Evolutionary conservation across 768 basidiomycete species (phyloP).

Genomic region (Russula griseocarnosa): DNA sequence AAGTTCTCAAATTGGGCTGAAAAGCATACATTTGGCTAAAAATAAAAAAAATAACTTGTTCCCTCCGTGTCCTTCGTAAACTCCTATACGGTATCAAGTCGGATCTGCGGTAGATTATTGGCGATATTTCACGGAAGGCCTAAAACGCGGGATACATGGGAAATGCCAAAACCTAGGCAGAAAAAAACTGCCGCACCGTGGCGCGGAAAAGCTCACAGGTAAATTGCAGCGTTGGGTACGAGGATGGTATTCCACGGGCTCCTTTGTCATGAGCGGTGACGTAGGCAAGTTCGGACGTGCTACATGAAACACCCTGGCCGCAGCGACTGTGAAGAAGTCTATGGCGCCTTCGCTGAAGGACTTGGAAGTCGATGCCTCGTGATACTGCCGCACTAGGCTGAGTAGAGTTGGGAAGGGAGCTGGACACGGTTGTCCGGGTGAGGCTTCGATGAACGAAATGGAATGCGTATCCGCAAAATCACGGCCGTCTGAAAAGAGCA

Average conservation of each 20-base stretch:
- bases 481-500: not conserved
- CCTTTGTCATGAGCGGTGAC: not conserved
- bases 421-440: not conserved
- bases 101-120: not conserved
- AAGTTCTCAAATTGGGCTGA: not conserved
- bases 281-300: not conserved
- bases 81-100: not conserved
- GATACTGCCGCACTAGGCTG: constrained; percentile 5
- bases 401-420: constrained; percentile 14
- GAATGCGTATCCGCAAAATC: constrained; percentile 9
- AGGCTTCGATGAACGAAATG: constrained; percentile 16
- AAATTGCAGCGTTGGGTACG: not conserved
- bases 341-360: constrained; percentile 13
- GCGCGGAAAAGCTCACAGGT: not conserved
- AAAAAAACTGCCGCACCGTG: not conserved
- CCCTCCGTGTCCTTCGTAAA: not conserved
- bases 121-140: not conserved
- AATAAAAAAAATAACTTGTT: not conserved
- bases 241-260: not conserved
- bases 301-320: constrained; percentile 15
- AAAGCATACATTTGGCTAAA: not conserved
- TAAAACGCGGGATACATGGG: constrained; percentile 5
- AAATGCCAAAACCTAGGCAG: not conserved
- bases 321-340: constrained; percentile 22
- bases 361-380: constrained; percentile 1